Conservation (phyloP, 805 yeast species). For the Peterozyma toletana region DNA sequence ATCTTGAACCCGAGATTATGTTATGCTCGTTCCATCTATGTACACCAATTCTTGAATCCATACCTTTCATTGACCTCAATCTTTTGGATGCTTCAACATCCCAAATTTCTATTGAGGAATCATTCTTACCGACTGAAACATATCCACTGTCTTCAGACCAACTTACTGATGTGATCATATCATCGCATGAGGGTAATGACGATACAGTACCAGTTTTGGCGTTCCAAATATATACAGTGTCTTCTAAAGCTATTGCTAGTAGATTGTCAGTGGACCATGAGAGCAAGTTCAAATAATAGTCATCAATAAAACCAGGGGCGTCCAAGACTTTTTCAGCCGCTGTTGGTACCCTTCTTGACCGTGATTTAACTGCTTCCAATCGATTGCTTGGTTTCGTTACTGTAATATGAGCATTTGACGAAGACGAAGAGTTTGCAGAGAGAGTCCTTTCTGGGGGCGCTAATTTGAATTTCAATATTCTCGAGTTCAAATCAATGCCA, state of each 20-base stretch:
- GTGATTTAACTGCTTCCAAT: conserved; percentile 49
- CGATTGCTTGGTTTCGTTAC: conserved; percentile 15
- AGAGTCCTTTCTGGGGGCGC: conserved; percentile 58
- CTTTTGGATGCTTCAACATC: conserved; percentile 74
- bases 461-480: conserved; percentile 85
- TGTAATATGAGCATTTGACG: conserved; percentile 9
- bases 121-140: conserved; percentile 74
- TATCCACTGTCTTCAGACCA: conserved; percentile 93
- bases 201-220: conserved; percentile 78
- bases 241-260: conserved; percentile 83
- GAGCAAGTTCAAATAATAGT: conserved; percentile 79
- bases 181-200: conserved; percentile 52
- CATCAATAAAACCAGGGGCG: conserved; percentile 93
- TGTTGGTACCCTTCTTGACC: conserved; percentile 72
- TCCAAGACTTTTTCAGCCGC: conserved; percentile 92
- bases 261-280: conserved; percentile 83
- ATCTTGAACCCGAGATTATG: conserved; percentile 79
- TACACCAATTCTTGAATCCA: conserved; percentile 72
- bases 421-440: conserved; percentile 13
- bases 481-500: conserved; percentile 74
- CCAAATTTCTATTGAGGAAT: conserved; percentile 89
- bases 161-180: conserved; percentile 59
- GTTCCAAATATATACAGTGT: conserved; percentile 85
- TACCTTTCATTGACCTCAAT: conserved; percentile 71
- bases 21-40: conserved; percentile 81